Evolutionary conservation across 768 basidiomycete species (phyloP).

Genomic region (Leccinum imitatum): DNA sequence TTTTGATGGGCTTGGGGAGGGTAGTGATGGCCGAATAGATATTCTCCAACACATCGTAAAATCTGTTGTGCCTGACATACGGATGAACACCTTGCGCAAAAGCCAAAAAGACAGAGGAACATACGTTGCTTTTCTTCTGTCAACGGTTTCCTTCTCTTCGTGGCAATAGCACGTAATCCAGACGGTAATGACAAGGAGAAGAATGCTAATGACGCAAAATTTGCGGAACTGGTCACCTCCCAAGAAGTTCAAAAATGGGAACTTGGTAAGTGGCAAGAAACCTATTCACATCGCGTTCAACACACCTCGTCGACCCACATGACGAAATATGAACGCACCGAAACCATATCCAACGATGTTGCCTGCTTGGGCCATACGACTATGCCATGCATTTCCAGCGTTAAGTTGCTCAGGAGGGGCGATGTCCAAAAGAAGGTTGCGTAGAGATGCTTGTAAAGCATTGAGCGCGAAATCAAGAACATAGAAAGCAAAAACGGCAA

Average conservation of each 20-base stretch:
- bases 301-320: background rate
- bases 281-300: constrained; percentile 43
- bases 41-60: constrained; percentile 74
- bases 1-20: constrained; percentile 79
- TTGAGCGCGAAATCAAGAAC: constrained; percentile 97
- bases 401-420: constrained; percentile 88
- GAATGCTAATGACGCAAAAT: constrained; percentile 84
- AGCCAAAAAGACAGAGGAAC: constrained; percentile 7
- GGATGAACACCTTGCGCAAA: constrained; percentile 2
- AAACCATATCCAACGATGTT: constrained; percentile 95
- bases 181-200: constrained; percentile 78
- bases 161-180: constrained; percentile 87
- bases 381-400: constrained; percentile 97
- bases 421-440: constrained; percentile 92
- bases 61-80: constrained; percentile 41
- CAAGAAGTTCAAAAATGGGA: constrained; percentile 75
- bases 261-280: constrained; percentile 80
- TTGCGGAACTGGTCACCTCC: constrained; percentile 96
- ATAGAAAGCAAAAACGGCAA: constrained; percentile 91
- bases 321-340: constrained; percentile 45
- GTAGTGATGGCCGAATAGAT: constrained; percentile 71
- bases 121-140: constrained; percentile 44
- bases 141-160: constrained; percentile 70
- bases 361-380: constrained; percentile 94
- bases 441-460: constrained; percentile 86